These are phyloP conservation scores for Talaromyces islandicus DNA, from an alignment of 2,329 filamentous ascomycete genomes.

Conservation along the genomic window DNA sequence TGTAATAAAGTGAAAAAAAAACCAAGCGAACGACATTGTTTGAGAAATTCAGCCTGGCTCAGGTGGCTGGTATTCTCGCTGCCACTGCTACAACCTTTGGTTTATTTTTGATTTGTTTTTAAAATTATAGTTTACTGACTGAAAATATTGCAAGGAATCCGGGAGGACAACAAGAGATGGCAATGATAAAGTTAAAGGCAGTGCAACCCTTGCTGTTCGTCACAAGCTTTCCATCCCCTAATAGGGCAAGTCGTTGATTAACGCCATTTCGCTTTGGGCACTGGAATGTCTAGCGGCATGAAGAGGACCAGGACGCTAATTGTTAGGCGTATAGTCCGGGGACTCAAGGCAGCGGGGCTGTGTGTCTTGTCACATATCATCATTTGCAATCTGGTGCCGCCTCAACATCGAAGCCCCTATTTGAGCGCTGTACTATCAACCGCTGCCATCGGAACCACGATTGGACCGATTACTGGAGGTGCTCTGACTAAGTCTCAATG, in stretches of 20 bases:
- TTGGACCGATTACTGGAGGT: constrained; percentile 40
- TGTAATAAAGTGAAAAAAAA: no score
- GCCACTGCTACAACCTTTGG: constrained; percentile 26
- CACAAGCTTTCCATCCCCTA: neutral
- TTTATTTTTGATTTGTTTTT: no score
- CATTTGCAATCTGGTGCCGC: constrained; percentile 41
- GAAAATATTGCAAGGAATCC: neutral
- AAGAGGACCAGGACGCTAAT: constrained; percentile 44
- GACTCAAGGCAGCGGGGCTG: constrained; percentile 44
- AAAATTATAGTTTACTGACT: neutral
- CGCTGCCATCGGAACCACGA: constrained; percentile 34
- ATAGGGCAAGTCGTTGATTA: neutral
- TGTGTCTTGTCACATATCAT: constrained; percentile 37
- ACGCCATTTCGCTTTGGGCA: constrained; percentile 43
- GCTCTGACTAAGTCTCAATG: constrained; percentile 17
- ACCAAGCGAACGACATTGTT: no score
- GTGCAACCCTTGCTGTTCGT: neutral
- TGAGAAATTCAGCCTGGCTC: constrained; percentile 3
- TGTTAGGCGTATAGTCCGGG: constrained; percentile 50
- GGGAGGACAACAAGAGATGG: neutral
- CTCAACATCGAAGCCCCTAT: constrained; percentile 26
- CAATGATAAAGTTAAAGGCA: neutral
- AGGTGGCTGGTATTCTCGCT: constrained; percentile 14
- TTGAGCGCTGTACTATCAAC: constrained; percentile 17
- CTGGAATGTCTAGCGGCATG: constrained; percentile 43